These are phyloP conservation scores for Agarophyton chilense DNA, from an alignment of 23 red algal species.

Conservation along the genomic window DNA sequence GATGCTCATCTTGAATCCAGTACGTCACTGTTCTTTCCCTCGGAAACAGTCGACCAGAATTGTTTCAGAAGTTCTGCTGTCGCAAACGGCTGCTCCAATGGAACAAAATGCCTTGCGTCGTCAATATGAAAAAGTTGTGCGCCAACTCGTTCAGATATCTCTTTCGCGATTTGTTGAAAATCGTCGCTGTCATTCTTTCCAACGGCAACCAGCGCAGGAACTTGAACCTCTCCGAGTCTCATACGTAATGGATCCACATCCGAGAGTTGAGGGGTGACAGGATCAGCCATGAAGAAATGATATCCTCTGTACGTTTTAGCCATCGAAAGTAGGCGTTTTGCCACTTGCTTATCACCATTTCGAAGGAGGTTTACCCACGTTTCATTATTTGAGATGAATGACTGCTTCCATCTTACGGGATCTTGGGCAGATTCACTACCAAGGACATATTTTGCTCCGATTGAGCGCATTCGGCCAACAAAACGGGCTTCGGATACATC, in stretches of 20 bases:
- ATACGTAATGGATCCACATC: constrained; percentile 12
- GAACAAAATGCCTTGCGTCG: neutral
- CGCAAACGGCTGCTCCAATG: neutral
- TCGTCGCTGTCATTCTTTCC: constrained; percentile 46
- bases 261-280: constrained; percentile 15
- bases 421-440: constrained; percentile 2
- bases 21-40: neutral
- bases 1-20: neutral
- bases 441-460: constrained; percentile 1
- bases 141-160: constrained; percentile 35
- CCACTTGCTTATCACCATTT: constrained; percentile 33
- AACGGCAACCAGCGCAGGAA: constrained; percentile 50
- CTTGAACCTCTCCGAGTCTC: constrained; percentile 18
- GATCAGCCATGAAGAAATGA: constrained; percentile 47
- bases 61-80: neutral
- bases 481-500: constrained; percentile 59
- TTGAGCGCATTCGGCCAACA: constrained; percentile 14
- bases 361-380: constrained; percentile 18
- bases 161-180: constrained; percentile 42
- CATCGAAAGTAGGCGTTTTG: constrained; percentile 41
- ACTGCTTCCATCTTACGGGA: constrained; percentile 41
- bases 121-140: neutral
- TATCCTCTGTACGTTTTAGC: constrained; percentile 41
- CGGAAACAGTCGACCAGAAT: neutral
- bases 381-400: constrained; percentile 37